These are phyloP conservation scores for Globisporangium polare DNA, from an alignment of 352 stramenopile species.

Conservation along the genomic window DNA sequence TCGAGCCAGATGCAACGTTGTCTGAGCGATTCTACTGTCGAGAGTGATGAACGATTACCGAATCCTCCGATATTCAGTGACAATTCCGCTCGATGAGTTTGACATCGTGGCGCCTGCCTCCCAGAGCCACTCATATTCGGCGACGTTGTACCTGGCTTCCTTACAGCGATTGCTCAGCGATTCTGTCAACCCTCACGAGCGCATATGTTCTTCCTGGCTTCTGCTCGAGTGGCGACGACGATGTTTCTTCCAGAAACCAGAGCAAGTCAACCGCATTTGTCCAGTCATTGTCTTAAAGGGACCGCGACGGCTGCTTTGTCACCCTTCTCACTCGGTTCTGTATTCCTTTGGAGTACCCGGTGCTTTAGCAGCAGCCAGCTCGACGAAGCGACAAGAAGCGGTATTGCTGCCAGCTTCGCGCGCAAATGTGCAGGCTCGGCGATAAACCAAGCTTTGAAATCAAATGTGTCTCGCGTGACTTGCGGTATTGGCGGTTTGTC, in stretches of 20 bases:
- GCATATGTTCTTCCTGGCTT: neutral
- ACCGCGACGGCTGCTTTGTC: neutral
- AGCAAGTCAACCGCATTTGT: neutral
- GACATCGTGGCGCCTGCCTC: neutral
- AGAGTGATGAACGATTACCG: constrained; percentile 4
- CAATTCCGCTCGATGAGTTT: neutral
- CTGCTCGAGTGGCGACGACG: neutral
- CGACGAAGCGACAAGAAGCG: neutral
- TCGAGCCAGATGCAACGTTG: too few relatives aligned
- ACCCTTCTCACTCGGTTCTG: neutral
- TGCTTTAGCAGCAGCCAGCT: neutral
- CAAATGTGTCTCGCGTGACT: too few relatives aligned
- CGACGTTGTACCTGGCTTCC: neutral
- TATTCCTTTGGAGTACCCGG: neutral
- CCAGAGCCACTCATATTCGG: too few relatives aligned
- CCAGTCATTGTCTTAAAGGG: neutral
- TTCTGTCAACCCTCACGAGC: neutral
- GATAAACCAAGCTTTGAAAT: too few relatives aligned
- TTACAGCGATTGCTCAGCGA: neutral
- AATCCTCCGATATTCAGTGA: constrained; percentile 5
- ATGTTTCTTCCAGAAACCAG: neutral
- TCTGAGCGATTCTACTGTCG: constrained; percentile 3
- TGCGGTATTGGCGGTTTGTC: too few relatives aligned
- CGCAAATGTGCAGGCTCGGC: neutral
- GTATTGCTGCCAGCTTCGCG: neutral